These are phyloP conservation scores for Taxawa tesnikishii DNA, from an alignment of 2,329 filamentous ascomycete genomes.

Conservation along the genomic window DNA sequence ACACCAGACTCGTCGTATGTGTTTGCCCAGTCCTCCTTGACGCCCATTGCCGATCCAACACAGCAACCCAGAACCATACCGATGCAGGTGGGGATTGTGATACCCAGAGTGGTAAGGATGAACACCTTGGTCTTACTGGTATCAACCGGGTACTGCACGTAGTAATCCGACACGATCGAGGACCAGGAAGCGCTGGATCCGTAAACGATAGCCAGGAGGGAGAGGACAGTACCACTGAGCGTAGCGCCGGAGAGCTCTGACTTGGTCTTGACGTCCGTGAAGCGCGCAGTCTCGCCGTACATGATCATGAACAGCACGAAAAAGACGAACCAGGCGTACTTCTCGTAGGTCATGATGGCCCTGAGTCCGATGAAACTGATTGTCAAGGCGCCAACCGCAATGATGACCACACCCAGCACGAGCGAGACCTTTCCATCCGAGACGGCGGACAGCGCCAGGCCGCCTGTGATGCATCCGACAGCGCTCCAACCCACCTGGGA, in stretches of 20 bases:
- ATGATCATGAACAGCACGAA: slow-evolving; percentile 36
- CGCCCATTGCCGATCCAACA: slow-evolving; percentile 4
- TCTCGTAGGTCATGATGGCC: slow-evolving; percentile 34
- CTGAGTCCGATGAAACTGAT: slow-evolving; percentile 29
- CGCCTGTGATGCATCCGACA: slow-evolving; percentile 30
- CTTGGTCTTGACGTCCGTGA: slow-evolving; percentile 26
- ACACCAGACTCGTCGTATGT: slow-evolving; percentile 31
- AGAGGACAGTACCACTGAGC: slow-evolving; percentile 16
- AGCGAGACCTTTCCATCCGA: slow-evolving; percentile 30
- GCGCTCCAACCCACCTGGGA: slow-evolving; percentile 31
- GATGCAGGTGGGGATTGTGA: slow-evolving; percentile 29
- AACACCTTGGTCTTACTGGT: slow-evolving; percentile 27
- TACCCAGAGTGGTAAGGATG: slow-evolving; percentile 28
- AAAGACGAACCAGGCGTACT: slow-evolving; percentile 36
- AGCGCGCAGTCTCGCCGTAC: slow-evolving; percentile 32
- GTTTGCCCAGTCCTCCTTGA: slow-evolving; percentile 17
- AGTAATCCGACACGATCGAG: slow-evolving; percentile 30
- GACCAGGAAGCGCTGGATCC: slow-evolving; percentile 28
- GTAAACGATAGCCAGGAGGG: slow-evolving; percentile 23
- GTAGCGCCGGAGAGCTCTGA: slow-evolving; percentile 16
- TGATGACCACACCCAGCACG: slow-evolving; percentile 30
- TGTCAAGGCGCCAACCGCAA: slow-evolving; percentile 23
- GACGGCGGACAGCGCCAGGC: slow-evolving; percentile 28
- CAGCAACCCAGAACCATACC: slow-evolving; percentile 21
- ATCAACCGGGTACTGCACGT: slow-evolving; percentile 28